Evolutionary conservation across 129 eudicot genomes (phyloP), one percentile per base, ranked within the genome.

Genomic region (Artemisia tridentata): DNA sequence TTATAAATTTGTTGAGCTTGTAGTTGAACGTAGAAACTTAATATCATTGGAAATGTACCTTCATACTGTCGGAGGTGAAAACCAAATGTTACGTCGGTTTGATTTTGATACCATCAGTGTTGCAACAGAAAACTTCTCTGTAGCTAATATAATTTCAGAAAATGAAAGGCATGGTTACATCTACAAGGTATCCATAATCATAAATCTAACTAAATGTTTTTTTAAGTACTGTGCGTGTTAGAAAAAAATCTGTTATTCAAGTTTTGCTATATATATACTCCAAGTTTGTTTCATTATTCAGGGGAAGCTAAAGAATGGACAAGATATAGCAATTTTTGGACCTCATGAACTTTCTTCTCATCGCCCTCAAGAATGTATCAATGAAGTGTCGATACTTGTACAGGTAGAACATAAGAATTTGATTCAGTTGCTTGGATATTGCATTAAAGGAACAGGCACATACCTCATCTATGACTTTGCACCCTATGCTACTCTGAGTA

Each of bases 261-360:
- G 45, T 38, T 38, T 23, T 38, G 45, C 45, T 38, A 7, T 7
- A 23, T 23, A 23, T 20, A 20, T 20, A 23, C 13, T 15, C 34
- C 38, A 29, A 16, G 52, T 17, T 53, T 15, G 31, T 69, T 69
- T 50, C 14, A 34, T 20, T 27, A 52, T 69, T 55, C 52, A 69
- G 64, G 74, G 74, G 12, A 69, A 31, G 63, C 53, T 69, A 18
- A 63, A 53, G 19, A 53, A 54, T 3, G 74, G 74, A 53, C 51
- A 69, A 52, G 64, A 4, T 29, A 19, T 52, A 52, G 23, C 64
- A 31, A 34, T 69, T 69, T 7, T 1, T 38, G 0, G 18, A 69
- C 34, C 5, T 3, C 3, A 2, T 23, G 2, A 23, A 23, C 2
- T 0, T 0, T 7, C 29, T 25, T 25, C 0, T 25, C 0, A 3